Percentiles rank a stretch among this genome's conserved stretches.
phyloP scores from a whole-genome alignment of 768 basidiomycete species.

The Lactarius sanguifluus region DNA sequence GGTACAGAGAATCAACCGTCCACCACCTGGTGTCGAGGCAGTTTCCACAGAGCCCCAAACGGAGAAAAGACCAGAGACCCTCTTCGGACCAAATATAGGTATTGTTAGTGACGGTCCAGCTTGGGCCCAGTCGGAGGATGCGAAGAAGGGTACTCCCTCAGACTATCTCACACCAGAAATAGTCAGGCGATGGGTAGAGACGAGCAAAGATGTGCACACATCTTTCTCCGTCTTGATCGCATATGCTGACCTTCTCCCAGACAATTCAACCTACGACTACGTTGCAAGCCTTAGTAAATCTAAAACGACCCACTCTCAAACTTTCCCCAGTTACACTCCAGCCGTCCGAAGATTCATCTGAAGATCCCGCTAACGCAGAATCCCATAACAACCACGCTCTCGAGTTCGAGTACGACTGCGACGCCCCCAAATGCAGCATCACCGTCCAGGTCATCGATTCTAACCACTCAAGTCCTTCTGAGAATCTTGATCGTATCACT shows the following conservation, averaged over 20 bases:
- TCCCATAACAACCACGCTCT: constrained; percentile 69
- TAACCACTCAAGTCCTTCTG: constrained; percentile 52
- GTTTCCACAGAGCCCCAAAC: constrained; percentile 37
- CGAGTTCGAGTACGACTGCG: constrained; percentile 92
- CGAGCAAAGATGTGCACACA: constrained; percentile 72
- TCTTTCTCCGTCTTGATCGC: constrained; percentile 1
- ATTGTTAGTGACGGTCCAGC: constrained; percentile 63
- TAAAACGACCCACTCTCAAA: constrained; percentile 85
- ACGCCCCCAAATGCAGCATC: constrained; percentile 80
- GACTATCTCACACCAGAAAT: constrained; percentile 81
- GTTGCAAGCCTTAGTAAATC: constrained; percentile 90
- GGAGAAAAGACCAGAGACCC: constrained; percentile 69
- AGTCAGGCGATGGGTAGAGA: constrained; percentile 81
- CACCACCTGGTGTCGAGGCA: constrained; percentile 33
- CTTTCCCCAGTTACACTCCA: constrained; percentile 59
- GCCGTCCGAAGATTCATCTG: constrained; percentile 38
- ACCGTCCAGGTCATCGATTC: constrained; percentile 74
- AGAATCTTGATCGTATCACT: constrained; percentile 41
- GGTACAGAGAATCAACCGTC: constrained; percentile 27
- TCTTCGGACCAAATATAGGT: constrained; percentile 92
- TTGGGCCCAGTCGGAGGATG: constrained; percentile 61
- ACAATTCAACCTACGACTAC: constrained; percentile 85
- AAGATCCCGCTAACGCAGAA: constrained; percentile 43
- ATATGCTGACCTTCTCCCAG: constrained; percentile 38
- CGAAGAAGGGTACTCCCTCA: constrained; percentile 55